Conservation (phyloP, 768 basidiomycete genomes). For the Suillus subalutaceus region DNA sequence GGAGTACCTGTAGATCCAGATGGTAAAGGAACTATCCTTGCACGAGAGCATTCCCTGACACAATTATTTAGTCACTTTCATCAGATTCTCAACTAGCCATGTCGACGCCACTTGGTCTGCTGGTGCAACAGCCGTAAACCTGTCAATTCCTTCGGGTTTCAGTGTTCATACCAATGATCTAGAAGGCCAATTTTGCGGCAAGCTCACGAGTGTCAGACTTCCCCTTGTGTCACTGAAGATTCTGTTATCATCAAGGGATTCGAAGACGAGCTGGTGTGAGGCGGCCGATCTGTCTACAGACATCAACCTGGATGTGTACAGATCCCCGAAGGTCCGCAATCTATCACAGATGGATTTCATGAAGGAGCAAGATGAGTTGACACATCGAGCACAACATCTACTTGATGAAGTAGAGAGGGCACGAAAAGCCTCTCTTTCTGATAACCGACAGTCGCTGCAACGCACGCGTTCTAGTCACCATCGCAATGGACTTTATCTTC, state of each 20-base stretch:
- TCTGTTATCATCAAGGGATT: conserved; percentile 46
- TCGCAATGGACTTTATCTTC: conserved; percentile 54
- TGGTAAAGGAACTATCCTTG: conserved; percentile 46
- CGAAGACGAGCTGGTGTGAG: conserved; percentile 64
- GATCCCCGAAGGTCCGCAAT: conserved; percentile 52
- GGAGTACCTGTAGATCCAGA: conserved; percentile 71
- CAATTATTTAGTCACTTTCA: conserved; percentile 70
- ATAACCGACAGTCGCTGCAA: not conserved
- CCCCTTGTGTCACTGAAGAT: conserved; percentile 54
- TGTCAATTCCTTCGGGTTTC: conserved; percentile 62
- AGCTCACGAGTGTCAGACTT: conserved; percentile 59
- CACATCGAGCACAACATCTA: conserved; percentile 62
- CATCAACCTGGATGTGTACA: conserved; percentile 68
- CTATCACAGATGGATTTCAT: conserved; percentile 71
- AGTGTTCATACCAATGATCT: conserved; percentile 74
- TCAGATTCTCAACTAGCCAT: conserved; percentile 63
- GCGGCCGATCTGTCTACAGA: conserved; percentile 58
- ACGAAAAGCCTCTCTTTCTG: conserved; percentile 12
- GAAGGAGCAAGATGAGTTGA: conserved; percentile 66
- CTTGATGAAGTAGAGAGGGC: conserved; percentile 39
- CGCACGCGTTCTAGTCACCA: conserved; percentile 30
- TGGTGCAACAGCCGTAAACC: conserved; percentile 53
- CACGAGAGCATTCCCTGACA: conserved; percentile 9
- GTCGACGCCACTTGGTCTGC: conserved; percentile 61
- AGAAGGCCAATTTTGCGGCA: conserved; percentile 68